Conservation (phyloP, 2,329 filamentous ascomycete species). For the Clarireedia homoeocarpa region DNA sequence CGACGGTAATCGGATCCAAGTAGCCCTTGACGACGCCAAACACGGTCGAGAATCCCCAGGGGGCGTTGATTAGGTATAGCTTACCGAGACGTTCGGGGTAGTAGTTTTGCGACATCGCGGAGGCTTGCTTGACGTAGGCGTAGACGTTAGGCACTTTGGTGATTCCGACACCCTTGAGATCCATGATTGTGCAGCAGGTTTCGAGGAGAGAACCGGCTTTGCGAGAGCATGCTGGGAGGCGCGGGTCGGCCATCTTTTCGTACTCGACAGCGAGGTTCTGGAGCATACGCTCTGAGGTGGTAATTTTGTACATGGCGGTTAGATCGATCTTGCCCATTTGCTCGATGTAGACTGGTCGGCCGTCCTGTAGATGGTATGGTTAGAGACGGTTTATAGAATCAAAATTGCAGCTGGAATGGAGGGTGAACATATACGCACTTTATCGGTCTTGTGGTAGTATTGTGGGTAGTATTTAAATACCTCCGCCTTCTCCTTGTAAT, state of each 20-base stretch:
- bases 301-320: slow-evolving; percentile 85
- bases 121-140: slow-evolving; percentile 77
- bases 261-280: slow-evolving; percentile 96
- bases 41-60: slow-evolving; percentile 85
- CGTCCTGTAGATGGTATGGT: slow-evolving; percentile 54
- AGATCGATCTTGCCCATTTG: slow-evolving; percentile 91
- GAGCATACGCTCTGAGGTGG: slow-evolving; percentile 85
- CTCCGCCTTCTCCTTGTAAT: slow-evolving; percentile 77
- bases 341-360: slow-evolving; percentile 95
- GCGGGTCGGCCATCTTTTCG: slow-evolving; percentile 88
- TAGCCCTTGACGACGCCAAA: slow-evolving; percentile 87
- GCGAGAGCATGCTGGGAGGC: slow-evolving; percentile 90
- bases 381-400: not conserved
- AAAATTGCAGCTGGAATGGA: not conserved
- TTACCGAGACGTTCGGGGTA: slow-evolving; percentile 95
- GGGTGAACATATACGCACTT: slow-evolving; percentile 39
- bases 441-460: slow-evolving; percentile 97
- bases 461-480: slow-evolving; percentile 92
- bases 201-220: slow-evolving; percentile 85
- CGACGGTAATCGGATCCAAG: slow-evolving; percentile 91
- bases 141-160: slow-evolving; percentile 77
- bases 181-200: slow-evolving; percentile 98
- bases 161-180: slow-evolving; percentile 88
- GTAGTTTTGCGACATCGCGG: slow-evolving; percentile 93
- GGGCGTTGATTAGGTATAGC: slow-evolving; percentile 96